A percentile compares a stretch with the other conserved stretches of the same genome.
phyloP scores from a whole-genome alignment of 331 rosid species.

The Quercus tomentella region DNA sequence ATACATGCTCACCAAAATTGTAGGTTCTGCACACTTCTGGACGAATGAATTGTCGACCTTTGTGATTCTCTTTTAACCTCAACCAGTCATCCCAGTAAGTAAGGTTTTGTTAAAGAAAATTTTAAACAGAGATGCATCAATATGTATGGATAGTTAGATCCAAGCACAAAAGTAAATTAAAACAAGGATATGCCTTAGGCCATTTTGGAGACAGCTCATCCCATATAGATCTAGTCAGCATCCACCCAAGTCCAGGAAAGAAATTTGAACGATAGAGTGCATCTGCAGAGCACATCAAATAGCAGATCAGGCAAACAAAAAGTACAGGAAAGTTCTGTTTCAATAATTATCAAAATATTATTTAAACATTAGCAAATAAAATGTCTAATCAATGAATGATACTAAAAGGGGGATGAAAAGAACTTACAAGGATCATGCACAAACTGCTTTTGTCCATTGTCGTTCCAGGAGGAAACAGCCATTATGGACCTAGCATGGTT shows the following conservation, averaged over 20 bases:
- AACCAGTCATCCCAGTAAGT: constrained; percentile 99
- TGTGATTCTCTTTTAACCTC: constrained; percentile 78
- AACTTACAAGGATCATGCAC: constrained; percentile 86
- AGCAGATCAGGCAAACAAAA: constrained; percentile 3
- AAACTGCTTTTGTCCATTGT: constrained; percentile 95
- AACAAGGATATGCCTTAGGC: constrained; percentile 98
- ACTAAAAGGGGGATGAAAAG: constrained; percentile 1
- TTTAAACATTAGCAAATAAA: too few species aligned
- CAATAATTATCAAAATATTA: not conserved
- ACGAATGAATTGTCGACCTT: constrained; percentile 87
- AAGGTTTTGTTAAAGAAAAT: constrained; percentile 73
- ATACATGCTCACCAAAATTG: constrained; percentile 92
- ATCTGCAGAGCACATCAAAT: constrained; percentile 51
- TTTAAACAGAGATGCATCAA: constrained; percentile 10
- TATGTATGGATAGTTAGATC: constrained; percentile 15
- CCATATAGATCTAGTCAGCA: constrained; percentile 83
- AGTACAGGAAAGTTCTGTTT: not conserved
- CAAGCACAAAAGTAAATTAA: constrained; percentile 18
- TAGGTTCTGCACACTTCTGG: constrained; percentile 99
- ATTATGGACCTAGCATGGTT: constrained; percentile 64
- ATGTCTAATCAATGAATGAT: not conserved
- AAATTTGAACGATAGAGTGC: constrained; percentile 88
- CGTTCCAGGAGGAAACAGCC: constrained; percentile 99
- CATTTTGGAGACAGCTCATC: constrained; percentile 97
- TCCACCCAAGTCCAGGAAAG: constrained; percentile 98